Conservation (phyloP, 1,284 basidiomycete species). For the Microbotryum silenes-acaulis region DNA sequence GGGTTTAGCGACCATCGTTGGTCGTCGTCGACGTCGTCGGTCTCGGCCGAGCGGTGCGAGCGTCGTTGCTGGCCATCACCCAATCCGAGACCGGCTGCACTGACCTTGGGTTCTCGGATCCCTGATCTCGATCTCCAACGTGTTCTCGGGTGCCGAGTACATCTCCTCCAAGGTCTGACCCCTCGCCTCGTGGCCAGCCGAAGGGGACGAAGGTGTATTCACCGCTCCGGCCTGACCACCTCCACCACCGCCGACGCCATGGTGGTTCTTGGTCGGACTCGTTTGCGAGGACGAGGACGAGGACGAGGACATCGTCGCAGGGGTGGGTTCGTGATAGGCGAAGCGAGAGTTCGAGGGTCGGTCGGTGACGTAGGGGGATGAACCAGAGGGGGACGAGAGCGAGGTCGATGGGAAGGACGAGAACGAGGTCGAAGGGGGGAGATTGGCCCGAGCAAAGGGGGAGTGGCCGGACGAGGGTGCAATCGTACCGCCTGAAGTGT, state of each 20-base stretch:
- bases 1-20: too few relatives aligned
- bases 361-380: constrained; percentile 30
- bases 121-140: constrained; percentile 94
- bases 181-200: constrained; percentile 6
- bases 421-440: constrained; percentile 15
- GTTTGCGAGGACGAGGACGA: constrained; percentile 1
- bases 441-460: constrained; percentile 21
- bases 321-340: not conserved
- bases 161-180: constrained; percentile 31
- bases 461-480: constrained; percentile 27
- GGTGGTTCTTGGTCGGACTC: not conserved
- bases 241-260: not conserved
- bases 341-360: constrained; percentile 2
- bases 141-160: constrained; percentile 61
- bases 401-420: constrained; percentile 17
- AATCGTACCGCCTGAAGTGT: constrained; percentile 8
- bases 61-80: not conserved
- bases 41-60: not conserved
- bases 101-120: constrained; percentile 94
- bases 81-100: constrained; percentile 31
- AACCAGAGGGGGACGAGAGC: constrained; percentile 2
- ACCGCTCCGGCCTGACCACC: not conserved
- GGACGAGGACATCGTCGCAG: not conserved
- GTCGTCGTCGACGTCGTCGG: not conserved
- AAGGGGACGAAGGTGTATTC: constrained; percentile 4